These are phyloP conservation scores for Echria macrotheca DNA, from an alignment of 495 filamentous ascomycete species.

Conservation along the genomic window DNA sequence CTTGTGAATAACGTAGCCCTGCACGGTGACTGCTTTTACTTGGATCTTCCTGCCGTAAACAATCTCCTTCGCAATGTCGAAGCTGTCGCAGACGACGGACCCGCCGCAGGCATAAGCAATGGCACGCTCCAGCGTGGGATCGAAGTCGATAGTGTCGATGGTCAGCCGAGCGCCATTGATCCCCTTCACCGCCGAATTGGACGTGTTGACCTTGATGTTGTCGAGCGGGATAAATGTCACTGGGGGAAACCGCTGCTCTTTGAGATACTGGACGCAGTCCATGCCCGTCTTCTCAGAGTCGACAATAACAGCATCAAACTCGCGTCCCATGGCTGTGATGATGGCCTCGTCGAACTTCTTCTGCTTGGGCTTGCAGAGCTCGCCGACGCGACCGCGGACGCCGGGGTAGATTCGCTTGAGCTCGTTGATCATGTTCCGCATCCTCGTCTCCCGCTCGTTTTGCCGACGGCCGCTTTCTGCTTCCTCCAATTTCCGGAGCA, in stretches of 20 bases:
- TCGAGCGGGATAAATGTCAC: slow-evolving; percentile 93
- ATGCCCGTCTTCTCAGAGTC: slow-evolving; percentile 91
- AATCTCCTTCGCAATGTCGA: slow-evolving; percentile 78
- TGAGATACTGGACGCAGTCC: slow-evolving; percentile 90
- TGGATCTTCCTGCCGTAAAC: slow-evolving; percentile 81
- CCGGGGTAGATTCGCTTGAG: slow-evolving; percentile 89
- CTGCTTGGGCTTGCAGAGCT: slow-evolving; percentile 91
- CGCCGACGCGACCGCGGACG: slow-evolving; percentile 82
- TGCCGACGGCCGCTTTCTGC: slow-evolving; percentile 79
- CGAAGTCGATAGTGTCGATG: slow-evolving; percentile 95
- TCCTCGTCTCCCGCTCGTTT: slow-evolving; percentile 69
- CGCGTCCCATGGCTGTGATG: slow-evolving; percentile 82
- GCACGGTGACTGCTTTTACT: slow-evolving; percentile 88
- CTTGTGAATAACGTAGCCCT: slow-evolving; percentile 92
- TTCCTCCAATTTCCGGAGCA: slow-evolving; percentile 70
- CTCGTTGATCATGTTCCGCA: slow-evolving; percentile 72
- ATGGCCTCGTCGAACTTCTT: slow-evolving; percentile 94
- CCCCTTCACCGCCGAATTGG: slow-evolving; percentile 85
- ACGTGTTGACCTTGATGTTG: slow-evolving; percentile 87
- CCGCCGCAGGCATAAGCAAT: slow-evolving; percentile 94
- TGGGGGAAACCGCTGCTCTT: slow-evolving; percentile 77
- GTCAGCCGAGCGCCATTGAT: slow-evolving; percentile 80
- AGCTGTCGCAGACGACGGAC: slow-evolving; percentile 88
- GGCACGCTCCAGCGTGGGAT: slow-evolving; percentile 77
- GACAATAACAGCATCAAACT: slow-evolving; percentile 93